Evolutionary conservation across 176 grass and related monocot species (phyloP).

Genomic region (Miscanthus lutarioriparius): DNA sequence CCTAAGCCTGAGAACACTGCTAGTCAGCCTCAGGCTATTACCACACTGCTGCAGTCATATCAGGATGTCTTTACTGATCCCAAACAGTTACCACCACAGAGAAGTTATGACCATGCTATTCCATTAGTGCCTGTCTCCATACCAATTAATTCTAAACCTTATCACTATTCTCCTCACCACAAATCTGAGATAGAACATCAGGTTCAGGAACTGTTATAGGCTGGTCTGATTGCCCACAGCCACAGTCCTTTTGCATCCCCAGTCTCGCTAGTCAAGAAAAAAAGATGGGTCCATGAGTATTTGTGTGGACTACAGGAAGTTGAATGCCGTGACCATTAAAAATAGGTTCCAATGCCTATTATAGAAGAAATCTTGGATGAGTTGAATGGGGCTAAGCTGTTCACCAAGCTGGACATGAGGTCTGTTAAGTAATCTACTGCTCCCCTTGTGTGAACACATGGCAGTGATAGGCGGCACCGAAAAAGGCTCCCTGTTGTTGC

Average conservation of each 20-base stretch:
- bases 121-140: accelerated
- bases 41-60: accelerated
- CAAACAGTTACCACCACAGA: accelerated
- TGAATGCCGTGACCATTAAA: background rate
- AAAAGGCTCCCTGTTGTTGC: too few relatives aligned
- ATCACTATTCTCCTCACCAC: background rate
- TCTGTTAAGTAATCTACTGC: too few relatives aligned
- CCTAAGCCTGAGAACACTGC: accelerated
- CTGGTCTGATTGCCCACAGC: too few relatives aligned
- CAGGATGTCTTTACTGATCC: background rate
- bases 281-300: background rate
- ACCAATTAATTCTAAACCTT: background rate
- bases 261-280: background rate
- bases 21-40: background rate
- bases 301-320: background rate
- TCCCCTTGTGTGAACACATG: too few relatives aligned
- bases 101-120: background rate
- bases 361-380: background rate
- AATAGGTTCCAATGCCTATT: background rate
- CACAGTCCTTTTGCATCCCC: background rate
- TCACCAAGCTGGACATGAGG: background rate
- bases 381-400: accelerated
- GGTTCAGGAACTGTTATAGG: too few relatives aligned
- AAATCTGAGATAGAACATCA: too few relatives aligned
- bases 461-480: too few relatives aligned